Conservation (phyloP, 2,329 filamentous ascomycete species). For the Elsinoe arachidis region DNA sequence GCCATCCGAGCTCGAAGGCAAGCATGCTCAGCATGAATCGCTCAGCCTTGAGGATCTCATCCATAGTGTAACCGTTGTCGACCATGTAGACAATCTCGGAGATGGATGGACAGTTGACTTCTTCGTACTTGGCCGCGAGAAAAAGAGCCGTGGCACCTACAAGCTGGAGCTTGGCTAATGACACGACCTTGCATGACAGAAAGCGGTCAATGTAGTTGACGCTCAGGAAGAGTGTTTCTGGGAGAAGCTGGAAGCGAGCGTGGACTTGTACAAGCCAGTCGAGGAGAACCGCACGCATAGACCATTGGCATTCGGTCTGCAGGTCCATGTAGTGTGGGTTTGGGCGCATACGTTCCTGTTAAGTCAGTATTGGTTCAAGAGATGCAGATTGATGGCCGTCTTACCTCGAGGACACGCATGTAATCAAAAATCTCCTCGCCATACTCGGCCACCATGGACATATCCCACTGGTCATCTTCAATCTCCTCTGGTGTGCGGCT, state of each 20-base stretch:
- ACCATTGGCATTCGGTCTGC: slow-evolving; percentile 97
- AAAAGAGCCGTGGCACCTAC: slow-evolving; percentile 94
- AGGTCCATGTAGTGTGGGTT: slow-evolving; percentile 94
- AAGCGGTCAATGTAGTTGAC: slow-evolving; percentile 98
- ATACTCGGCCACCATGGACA: slow-evolving; percentile 97
- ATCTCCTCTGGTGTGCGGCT: slow-evolving; percentile 63
- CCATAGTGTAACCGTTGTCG: slow-evolving; percentile 75
- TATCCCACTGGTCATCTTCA: slow-evolving; percentile 85
- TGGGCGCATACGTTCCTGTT: slow-evolving; percentile 66
- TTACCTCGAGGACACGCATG: slow-evolving; percentile 80
- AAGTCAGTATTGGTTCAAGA: slow-evolving; percentile 19
- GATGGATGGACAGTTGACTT: slow-evolving; percentile 94
- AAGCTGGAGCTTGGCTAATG: slow-evolving; percentile 86
- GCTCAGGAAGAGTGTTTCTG: slow-evolving; percentile 87
- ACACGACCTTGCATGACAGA: slow-evolving; percentile 87
- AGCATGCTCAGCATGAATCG: slow-evolving; percentile 98
- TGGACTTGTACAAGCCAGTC: slow-evolving; percentile 98
- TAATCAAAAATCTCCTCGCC: slow-evolving; percentile 92
- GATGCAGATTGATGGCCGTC: slow-evolving; percentile 2
- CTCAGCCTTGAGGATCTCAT: slow-evolving; percentile 95
- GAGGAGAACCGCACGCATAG: slow-evolving; percentile 94
- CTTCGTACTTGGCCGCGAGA: slow-evolving; percentile 94
- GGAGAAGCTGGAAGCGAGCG: slow-evolving; percentile 77
- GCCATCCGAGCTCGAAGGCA: slow-evolving; percentile 90
- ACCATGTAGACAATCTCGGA: slow-evolving; percentile 98